Evolutionary conservation across 257 asterid species (phyloP).

Genomic region (Petunia axillaris): DNA sequence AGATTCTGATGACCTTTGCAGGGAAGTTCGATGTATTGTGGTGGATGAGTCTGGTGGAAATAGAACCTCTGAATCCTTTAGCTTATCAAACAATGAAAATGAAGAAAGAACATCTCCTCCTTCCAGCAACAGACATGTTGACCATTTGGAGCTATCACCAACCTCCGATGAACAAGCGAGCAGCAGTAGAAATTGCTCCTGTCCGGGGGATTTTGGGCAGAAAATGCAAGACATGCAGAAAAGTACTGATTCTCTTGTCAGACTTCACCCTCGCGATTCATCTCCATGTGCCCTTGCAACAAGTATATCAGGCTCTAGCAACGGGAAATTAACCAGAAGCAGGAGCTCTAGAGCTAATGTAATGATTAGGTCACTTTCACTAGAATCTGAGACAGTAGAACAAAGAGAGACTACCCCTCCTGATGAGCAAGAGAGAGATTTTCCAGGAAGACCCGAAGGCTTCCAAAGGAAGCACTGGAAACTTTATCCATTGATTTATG

Average conservation of each 20-base stretch:
- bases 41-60: conserved; percentile 46
- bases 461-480: conserved; percentile 82
- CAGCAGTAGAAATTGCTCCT: conserved; percentile 28
- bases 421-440: conserved; percentile 57
- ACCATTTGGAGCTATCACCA: no score
- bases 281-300: conserved; percentile 49
- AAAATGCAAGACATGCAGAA: conserved; percentile 55
- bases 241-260: conserved; percentile 45
- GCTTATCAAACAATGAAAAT: conserved; percentile 45
- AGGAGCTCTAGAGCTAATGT: conserved; percentile 68
- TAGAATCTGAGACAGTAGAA: conserved; percentile 49
- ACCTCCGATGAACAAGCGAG: no score
- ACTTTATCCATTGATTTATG: conserved; percentile 70
- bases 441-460: conserved; percentile 68
- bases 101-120: conserved; percentile 47
- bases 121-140: neutral
- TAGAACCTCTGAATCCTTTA: conserved; percentile 37
- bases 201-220: conserved; percentile 50
- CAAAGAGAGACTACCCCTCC: conserved; percentile 78
- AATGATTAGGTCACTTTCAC: conserved; percentile 39
- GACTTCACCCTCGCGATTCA: conserved; percentile 48
- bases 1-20: conserved; percentile 62
- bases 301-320: conserved; percentile 49
- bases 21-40: conserved; percentile 75
- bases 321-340: conserved; percentile 59